Evolutionary conservation across 371 early-diverging fungal genomes (phyloP), one percentile per base, ranked within the genome.

Genomic region (Mortierella sp.): DNA sequence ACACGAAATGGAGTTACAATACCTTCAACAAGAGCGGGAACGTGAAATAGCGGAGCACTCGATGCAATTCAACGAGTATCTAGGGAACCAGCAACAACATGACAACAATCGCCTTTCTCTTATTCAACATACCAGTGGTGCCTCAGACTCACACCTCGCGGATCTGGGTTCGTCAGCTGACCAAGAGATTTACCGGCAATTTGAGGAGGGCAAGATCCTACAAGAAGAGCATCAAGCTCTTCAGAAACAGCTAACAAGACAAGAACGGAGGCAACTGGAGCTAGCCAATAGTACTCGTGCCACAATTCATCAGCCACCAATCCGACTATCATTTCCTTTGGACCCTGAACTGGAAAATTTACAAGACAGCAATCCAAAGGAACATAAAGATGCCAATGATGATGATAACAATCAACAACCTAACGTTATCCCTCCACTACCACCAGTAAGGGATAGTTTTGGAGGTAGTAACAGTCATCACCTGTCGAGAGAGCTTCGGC

Each of bases 1-100:
- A n/a, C 40, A 77, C 42, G 69, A 68, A 45, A 76, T 76, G 76
- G 76, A 76, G 40, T 13, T 42, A 29, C 69, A 68, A 22, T 59
- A 56, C 3, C 55, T 63, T 28, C 65, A 61, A 29, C 66, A 62
- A 53, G 53, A 53, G 34, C 58, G 61, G 22, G 72, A 66, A 17
- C 40, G 54, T n/a, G 62, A 61, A 22, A 40, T 29, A 34, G 32
- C 28, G 19, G 66, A 61, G 7, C 40, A 57, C 1, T 65, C 47
- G 10, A 32, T 54, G 26, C 62, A 62, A 19, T 54, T 26, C 32
- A 54, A 60, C 15, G 54, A 23, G 8, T 37, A 34, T 32, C 58
- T 3, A 8, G 22, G 4, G 8, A 34, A 47, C 6, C 13, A 49
- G 5, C 31, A 4, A 47, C 66, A 19, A 43, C 22, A 37, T 37